Evolutionary conservation across 1,284 basidiomycete genomes (phyloP), one percentile per base, ranked within the genome.

Genomic region (Pseudozyma thailandica): DNA sequence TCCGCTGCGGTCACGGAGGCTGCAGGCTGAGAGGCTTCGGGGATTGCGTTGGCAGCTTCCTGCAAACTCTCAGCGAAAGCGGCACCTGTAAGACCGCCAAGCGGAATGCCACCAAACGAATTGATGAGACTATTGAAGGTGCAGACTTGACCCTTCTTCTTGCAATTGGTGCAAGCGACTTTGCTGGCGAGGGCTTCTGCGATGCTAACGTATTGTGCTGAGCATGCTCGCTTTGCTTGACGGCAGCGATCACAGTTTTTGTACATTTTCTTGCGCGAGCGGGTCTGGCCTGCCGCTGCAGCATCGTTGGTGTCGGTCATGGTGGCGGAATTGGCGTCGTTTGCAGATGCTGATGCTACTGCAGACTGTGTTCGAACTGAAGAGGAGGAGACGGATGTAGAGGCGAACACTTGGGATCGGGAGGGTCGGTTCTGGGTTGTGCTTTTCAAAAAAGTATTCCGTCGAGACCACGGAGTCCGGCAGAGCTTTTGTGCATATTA

Each of bases 201-300:
- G 44, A 69, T 62, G 48, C 50, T 59, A 18, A 39, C 48, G 48
- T 69, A 69, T 26, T 58, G 53, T 5, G 65, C 65, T 21, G 53
- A 56, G 18, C 65, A 69, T 20, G 57, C 65, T 23, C 65, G 65
- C 31, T 69, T 69, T 27, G 65, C 65, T 25, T 54, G 48, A 38
- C 65, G 59, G 28, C 65, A 69, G 6, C 48, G 52, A 31, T 69
- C 65, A 49, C 65, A 69, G 55, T 69, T 69, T 39, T 60, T 62
- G 65, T 63, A 69, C 64, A 68, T 68, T 38, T 68, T 68, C 31
- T 68, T 68, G 63, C 63, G 63, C 33, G 63, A 60, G 13, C 46
- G 54, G 5, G 58, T 31, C 31, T 31, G 31, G n/a, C 21, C 50
- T 35, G 33, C 33, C 5, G 33, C 33, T 9, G 33, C 33, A 16